Percentiles rank a stretch among this genome's conserved stretches.
Evolutionary conservation across 768 basidiomycete species (phyloP).

Genomic region (Saitozyma sp.): DNA sequence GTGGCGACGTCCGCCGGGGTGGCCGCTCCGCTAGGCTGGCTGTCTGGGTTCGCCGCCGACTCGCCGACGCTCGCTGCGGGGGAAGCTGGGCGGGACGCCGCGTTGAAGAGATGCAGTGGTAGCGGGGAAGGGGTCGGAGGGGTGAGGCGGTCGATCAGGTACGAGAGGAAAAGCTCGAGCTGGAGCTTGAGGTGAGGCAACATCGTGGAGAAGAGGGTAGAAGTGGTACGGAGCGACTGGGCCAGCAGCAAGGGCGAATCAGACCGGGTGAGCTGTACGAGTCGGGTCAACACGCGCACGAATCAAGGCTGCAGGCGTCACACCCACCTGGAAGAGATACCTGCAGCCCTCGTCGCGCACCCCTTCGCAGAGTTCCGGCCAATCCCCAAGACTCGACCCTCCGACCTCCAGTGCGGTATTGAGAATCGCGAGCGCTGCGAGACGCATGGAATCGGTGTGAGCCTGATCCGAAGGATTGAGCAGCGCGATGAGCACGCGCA

Average conservation of each 20-base stretch:
- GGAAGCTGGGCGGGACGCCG: slow-evolving; percentile 26
- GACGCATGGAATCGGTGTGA: slow-evolving; percentile 92
- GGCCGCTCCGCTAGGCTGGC: slow-evolving; percentile 36
- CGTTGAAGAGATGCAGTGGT: slow-evolving; percentile 18
- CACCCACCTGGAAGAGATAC: slow-evolving; percentile 76
- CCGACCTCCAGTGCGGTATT: slow-evolving; percentile 84
- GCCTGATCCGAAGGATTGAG: slow-evolving; percentile 91
- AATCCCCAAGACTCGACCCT: slow-evolving; percentile 71
- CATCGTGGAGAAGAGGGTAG: slow-evolving; percentile 85
- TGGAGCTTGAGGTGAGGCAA: slow-evolving; percentile 84
- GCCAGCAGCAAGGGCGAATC: slow-evolving; percentile 79
- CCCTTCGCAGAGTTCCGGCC: slow-evolving; percentile 73
- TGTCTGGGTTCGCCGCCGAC: background rate
- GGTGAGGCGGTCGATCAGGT: slow-evolving; percentile 85
- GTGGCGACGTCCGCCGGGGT: slow-evolving; percentile 56
- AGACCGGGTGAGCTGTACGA: slow-evolving; percentile 70
- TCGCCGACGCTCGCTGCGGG: slow-evolving; percentile 16
- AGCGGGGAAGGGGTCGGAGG: slow-evolving; percentile 52
- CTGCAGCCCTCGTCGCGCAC: slow-evolving; percentile 89
- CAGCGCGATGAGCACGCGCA: slow-evolving; percentile 91
- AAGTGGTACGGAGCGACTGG: slow-evolving; percentile 76
- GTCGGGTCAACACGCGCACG: slow-evolving; percentile 7
- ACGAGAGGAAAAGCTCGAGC: slow-evolving; percentile 90
- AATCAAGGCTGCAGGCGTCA: background rate
- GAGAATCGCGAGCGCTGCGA: slow-evolving; percentile 81